Conservation (phyloP, 1,139 yeast species). For the Neolecta irregularis region DNA sequence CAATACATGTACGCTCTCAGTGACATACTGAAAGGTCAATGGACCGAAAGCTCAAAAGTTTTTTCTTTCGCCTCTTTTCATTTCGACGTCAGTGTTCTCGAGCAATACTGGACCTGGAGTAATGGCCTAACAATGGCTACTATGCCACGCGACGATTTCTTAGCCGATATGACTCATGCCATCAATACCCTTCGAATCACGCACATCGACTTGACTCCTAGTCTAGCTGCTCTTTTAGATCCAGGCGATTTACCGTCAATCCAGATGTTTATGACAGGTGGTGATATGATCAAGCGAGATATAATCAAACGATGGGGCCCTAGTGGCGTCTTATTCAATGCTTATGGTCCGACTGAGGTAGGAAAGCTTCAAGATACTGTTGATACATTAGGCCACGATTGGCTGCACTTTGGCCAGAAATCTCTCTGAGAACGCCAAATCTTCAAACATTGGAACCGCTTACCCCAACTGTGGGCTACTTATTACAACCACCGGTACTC, state of each 20-base stretch:
- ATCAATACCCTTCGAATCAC: conserved; percentile 15
- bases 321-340: conserved; percentile 16
- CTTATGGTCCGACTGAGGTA: conserved; percentile 19
- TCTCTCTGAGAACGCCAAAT: conserved; percentile 15
- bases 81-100: conserved; percentile 20
- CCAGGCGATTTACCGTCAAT: conserved; percentile 17
- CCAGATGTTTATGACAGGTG: conserved; percentile 19
- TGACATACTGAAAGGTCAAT: conserved; percentile 15
- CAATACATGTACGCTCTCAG: conserved; percentile 19
- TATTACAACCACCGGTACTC: conserved; percentile 14
- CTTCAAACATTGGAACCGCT: conserved; percentile 18
- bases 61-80: conserved; percentile 19
- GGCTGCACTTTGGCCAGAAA: conserved; percentile 17
- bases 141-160: conserved; percentile 17
- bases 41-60: conserved; percentile 13
- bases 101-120: conserved; percentile 20
- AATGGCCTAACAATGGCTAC: conserved; percentile 17
- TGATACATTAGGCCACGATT: no score
- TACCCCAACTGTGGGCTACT: conserved; percentile 18
- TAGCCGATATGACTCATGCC: conserved; percentile 15
- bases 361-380: no score
- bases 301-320: conserved; percentile 19
- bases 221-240: conserved; percentile 17
- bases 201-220: conserved; percentile 19
- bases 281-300: conserved; percentile 18